Evolutionary conservation across 2,329 filamentous ascomycete species (phyloP).

Genomic region (Colletotrichum chlorophyti): DNA sequence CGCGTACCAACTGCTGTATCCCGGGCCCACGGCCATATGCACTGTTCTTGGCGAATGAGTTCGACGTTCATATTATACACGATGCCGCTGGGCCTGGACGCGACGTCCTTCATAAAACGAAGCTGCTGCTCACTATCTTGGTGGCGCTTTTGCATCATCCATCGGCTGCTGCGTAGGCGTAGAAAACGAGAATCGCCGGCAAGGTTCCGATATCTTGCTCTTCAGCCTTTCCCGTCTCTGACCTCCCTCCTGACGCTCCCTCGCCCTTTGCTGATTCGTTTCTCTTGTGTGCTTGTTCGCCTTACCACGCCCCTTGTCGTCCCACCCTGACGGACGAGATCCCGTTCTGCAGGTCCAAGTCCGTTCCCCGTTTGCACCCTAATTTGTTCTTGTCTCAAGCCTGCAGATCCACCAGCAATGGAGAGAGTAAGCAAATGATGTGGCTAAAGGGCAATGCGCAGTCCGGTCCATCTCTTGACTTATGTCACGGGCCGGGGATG

Average conservation of each 20-base stretch:
- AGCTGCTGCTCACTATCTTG: too few species aligned
- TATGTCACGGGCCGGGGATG: slow-evolving; percentile 2
- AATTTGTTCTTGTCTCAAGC: slow-evolving; percentile 14
- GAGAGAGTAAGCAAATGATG: neutral
- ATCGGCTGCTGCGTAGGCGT: too few species aligned
- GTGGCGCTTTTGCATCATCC: too few species aligned
- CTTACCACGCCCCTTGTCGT: neutral
- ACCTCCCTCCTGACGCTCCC: neutral
- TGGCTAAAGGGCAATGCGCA: neutral
- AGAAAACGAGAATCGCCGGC: too few species aligned
- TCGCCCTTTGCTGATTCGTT: neutral
- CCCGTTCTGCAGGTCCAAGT: slow-evolving; percentile 8
- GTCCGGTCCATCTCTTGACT: neutral
- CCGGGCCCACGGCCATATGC: too few species aligned
- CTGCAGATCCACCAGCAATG: neutral
- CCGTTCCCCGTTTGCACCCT: slow-evolving; percentile 5
- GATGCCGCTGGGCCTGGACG: neutral
- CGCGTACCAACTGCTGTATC: neutral
- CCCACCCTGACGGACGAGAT: slow-evolving; percentile 1
- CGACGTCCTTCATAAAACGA: slow-evolving; percentile 9
- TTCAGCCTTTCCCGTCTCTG: too few species aligned
- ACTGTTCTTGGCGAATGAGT: too few species aligned
- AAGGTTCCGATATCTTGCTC: too few species aligned
- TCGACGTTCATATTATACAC: neutral
- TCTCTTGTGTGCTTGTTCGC: neutral